Evolutionary conservation across 352 stramenopile species (phyloP).

Genomic region (Phytopythium delawarense): DNA sequence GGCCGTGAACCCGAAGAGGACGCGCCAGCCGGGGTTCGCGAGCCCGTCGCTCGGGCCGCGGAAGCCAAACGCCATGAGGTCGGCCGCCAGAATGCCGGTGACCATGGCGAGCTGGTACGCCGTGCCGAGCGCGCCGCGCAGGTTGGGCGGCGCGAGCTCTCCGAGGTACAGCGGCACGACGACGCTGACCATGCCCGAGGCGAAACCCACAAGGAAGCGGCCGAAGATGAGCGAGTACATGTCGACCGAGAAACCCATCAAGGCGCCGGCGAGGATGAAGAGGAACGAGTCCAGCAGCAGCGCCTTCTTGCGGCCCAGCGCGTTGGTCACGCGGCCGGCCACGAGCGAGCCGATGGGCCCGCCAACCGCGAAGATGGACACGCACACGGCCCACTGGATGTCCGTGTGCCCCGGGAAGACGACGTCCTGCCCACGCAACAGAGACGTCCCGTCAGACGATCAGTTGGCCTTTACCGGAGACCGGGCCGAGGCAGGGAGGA

Average conservation of each 20-base stretch:
- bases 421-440: slow-evolving; percentile 13
- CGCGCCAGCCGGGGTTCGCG: slow-evolving; percentile 53
- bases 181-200: slow-evolving; percentile 62
- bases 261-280: slow-evolving; percentile 51
- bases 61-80: slow-evolving; percentile 55
- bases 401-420: slow-evolving; percentile 64
- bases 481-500: not conserved
- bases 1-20: slow-evolving; percentile 65
- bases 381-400: slow-evolving; percentile 60
- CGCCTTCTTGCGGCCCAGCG: slow-evolving; percentile 57
- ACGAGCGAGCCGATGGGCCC: slow-evolving; percentile 62
- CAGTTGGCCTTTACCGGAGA: not conserved
- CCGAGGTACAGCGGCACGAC: slow-evolving; percentile 71
- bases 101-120: slow-evolving; percentile 74
- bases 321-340: slow-evolving; percentile 48
- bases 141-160: slow-evolving; percentile 62
- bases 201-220: slow-evolving; percentile 67
- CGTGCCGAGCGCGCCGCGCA: slow-evolving; percentile 68
- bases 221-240: slow-evolving; percentile 71
- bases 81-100: slow-evolving; percentile 52
- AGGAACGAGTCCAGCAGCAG: slow-evolving; percentile 57
- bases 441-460: not conserved
- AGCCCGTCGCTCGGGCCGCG: slow-evolving; percentile 52
- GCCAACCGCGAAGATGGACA: slow-evolving; percentile 65
- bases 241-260: slow-evolving; percentile 61